These are phyloP conservation scores for Nymphaea thermarum DNA, from an alignment of 164 flowering plant species.

Conservation along the genomic window DNA sequence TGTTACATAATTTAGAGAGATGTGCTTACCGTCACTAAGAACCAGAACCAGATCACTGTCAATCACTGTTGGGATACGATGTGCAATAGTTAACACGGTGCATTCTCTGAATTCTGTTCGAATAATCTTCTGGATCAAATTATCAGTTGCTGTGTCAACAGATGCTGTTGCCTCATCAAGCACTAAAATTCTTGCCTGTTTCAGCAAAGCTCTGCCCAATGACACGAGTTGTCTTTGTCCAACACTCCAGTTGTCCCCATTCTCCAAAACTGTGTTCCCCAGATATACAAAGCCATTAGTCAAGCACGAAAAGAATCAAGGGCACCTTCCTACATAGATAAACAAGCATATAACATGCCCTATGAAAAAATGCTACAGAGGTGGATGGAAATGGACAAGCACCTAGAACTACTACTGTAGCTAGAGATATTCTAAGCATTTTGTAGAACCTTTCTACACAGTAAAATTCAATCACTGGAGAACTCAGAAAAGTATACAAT, in stretches of 20 bases:
- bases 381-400: too few relatives aligned
- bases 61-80: slow-evolving; percentile 94
- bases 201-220: slow-evolving; percentile 81
- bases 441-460: too few relatives aligned
- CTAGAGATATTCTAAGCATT: too few relatives aligned
- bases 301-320: neutral
- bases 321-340: too few relatives aligned
- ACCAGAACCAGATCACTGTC: slow-evolving; percentile 96
- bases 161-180: slow-evolving; percentile 99
- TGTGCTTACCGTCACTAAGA: slow-evolving; percentile 84
- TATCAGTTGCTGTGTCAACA: slow-evolving; percentile 92
- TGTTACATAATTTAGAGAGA: neutral
- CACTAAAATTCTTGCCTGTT: slow-evolving; percentile 82
- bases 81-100: slow-evolving; percentile 95
- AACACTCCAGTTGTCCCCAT: slow-evolving; percentile 99
- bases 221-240: slow-evolving; percentile 97
- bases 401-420: too few relatives aligned
- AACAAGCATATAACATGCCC: too few relatives aligned
- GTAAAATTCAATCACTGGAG: too few relatives aligned
- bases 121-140: slow-evolving; percentile 85
- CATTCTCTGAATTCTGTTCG: slow-evolving; percentile 79
- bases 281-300: neutral
- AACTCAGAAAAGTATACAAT: too few relatives aligned
- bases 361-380: too few relatives aligned
- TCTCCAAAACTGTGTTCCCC: slow-evolving; percentile 62